These are phyloP conservation scores for Omphalotus olearius DNA, from an alignment of 1,284 basidiomycete genomes.

Conservation along the genomic window DNA sequence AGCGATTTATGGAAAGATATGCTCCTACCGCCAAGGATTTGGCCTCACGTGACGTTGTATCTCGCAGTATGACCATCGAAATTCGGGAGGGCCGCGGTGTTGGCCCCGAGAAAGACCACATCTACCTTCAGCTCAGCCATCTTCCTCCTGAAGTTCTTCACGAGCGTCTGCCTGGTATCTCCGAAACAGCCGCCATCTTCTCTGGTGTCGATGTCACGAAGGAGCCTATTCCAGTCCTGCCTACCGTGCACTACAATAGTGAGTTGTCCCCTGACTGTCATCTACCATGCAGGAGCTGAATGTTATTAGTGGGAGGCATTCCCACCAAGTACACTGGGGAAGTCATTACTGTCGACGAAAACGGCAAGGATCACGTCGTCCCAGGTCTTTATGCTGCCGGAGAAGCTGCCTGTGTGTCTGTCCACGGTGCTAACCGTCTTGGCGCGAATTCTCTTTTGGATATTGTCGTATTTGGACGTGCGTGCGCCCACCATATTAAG, in stretches of 20 bases:
- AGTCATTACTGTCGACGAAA: slow-evolving; percentile 82
- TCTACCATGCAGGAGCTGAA: slow-evolving; percentile 17
- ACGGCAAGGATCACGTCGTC: slow-evolving; percentile 92
- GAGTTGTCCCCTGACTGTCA: slow-evolving; percentile 27
- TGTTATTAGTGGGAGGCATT: slow-evolving; percentile 89
- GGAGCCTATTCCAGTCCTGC: slow-evolving; percentile 96
- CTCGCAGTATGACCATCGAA: slow-evolving; percentile 98
- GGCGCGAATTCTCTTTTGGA: slow-evolving; percentile 99
- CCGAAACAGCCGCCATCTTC: slow-evolving; percentile 99
- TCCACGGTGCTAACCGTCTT: slow-evolving; percentile 99
- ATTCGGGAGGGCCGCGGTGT: slow-evolving; percentile 99
- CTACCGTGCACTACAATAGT: slow-evolving; percentile 97
- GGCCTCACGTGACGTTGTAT: slow-evolving; percentile 98
- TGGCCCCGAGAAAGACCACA: slow-evolving; percentile 97
- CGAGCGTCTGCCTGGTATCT: slow-evolving; percentile 98
- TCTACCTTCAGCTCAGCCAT: slow-evolving; percentile 97
- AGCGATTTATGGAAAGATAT: slow-evolving; percentile 99
- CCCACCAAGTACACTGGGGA: slow-evolving; percentile 99
- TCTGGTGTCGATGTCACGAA: slow-evolving; percentile 99
- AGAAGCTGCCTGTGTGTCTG: slow-evolving; percentile 98
- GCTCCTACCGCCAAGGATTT: slow-evolving; percentile 99
- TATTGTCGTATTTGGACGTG: slow-evolving; percentile 99
- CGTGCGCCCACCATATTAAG: slow-evolving; percentile 96
- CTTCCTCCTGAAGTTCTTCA: slow-evolving; percentile 94
- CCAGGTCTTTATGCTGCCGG: slow-evolving; percentile 98